These are phyloP conservation scores for Pseudogymnoascus sp. DNA, from an alignment of 2,329 filamentous ascomycete species.

Conservation along the genomic window DNA sequence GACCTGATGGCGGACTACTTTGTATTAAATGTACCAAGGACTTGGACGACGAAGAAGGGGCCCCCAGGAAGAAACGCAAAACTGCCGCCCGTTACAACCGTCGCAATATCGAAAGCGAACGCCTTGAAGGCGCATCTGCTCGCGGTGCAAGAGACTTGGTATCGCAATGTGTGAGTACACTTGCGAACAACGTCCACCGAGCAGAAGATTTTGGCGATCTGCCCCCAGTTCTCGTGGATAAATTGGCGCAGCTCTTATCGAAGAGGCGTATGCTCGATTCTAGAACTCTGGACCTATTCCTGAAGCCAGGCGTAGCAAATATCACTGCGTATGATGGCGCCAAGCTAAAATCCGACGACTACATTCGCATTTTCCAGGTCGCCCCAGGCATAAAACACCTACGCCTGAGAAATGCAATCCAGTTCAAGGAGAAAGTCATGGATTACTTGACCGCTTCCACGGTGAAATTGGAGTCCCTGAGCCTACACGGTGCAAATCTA, in stretches of 20 bases:
- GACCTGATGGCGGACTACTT: conserved; percentile 76
- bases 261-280: conserved; percentile 51
- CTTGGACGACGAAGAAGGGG: conserved; percentile 58
- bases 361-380: conserved; percentile 70
- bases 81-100: conserved; percentile 52
- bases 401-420: conserved; percentile 76
- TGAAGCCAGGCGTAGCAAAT: conserved; percentile 43
- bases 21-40: conserved; percentile 77
- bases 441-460: conserved; percentile 72
- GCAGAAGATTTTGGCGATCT: conserved; percentile 57
- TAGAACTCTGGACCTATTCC: conserved; percentile 49
- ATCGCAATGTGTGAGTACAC: conserved; percentile 54
- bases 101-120: conserved; percentile 73
- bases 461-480: conserved; percentile 61
- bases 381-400: conserved; percentile 63
- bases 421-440: conserved; percentile 80
- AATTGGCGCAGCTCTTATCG: conserved; percentile 51
- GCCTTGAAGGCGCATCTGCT: conserved; percentile 66
- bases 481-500: conserved; percentile 78
- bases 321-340: conserved; percentile 52
- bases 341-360: conserved; percentile 68
- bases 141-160: conserved; percentile 62
- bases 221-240: conserved; percentile 48
- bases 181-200: conserved; percentile 55
- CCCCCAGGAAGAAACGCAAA: conserved; percentile 49